phyloP scores from a whole-genome alignment of 2,329 filamentous ascomycete genomes.

The Canariomyces notabilis region DNA sequence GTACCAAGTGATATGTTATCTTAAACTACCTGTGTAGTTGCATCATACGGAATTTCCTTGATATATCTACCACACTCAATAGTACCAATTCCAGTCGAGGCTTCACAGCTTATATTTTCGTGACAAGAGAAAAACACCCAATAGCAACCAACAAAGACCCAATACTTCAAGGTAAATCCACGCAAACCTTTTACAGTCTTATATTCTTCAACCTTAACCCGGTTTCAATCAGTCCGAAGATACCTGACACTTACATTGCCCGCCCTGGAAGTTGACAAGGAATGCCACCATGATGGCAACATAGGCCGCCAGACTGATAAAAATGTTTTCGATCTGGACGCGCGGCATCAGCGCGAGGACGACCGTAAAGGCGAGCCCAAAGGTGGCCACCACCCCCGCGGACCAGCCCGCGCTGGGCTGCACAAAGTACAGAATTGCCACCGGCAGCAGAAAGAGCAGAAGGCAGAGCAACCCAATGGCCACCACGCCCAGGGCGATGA shows the following conservation, averaged over 20 bases:
- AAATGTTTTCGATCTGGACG: slow-evolving; percentile 7
- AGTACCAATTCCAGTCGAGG: too few relatives aligned
- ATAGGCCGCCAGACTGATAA: slow-evolving; percentile 8
- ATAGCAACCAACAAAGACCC: too few relatives aligned
- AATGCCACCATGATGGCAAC: slow-evolving; percentile 14
- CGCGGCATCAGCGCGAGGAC: neutral
- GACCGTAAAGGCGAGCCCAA: slow-evolving; percentile 1
- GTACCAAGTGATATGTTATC: too few relatives aligned
- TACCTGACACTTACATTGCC: neutral
- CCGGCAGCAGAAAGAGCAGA: neutral
- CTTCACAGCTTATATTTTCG: too few relatives aligned
- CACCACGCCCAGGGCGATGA: neutral
- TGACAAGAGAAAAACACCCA: too few relatives aligned
- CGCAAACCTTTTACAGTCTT: neutral
- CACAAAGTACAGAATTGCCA: slow-evolving; percentile 8
- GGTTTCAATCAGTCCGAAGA: neutral
- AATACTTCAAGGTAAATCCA: too few relatives aligned
- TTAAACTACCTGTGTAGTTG: too few relatives aligned
- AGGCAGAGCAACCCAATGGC: neutral
- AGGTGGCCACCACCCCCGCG: slow-evolving; percentile 1
- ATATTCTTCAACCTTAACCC: neutral
- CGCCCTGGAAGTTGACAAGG: slow-evolving; percentile 7
- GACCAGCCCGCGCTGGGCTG: slow-evolving; percentile 3
- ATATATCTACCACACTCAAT: too few relatives aligned
- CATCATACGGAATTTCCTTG: too few relatives aligned